These are phyloP conservation scores for Mentha longifolia DNA, from an alignment of 257 asterid genomes.

Conservation along the genomic window DNA sequence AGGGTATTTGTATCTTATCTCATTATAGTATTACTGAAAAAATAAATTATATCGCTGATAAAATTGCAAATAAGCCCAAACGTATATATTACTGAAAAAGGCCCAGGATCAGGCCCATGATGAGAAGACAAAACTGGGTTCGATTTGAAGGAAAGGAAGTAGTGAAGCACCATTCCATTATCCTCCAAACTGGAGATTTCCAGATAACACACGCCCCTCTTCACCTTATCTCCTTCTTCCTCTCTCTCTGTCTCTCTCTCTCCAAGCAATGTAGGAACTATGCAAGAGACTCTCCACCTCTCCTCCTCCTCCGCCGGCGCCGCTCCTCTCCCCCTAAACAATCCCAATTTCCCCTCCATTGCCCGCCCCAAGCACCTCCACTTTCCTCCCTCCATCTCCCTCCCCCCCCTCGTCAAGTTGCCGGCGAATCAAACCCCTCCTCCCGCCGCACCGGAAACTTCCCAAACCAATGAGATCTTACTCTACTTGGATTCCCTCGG, in stretches of 20 bases:
- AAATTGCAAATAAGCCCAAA: no score
- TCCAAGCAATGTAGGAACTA: conserved; percentile 14
- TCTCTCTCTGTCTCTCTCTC: neutral
- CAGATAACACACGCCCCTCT: conserved; percentile 8
- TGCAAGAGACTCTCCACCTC: conserved; percentile 35
- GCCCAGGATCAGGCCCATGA: no score
- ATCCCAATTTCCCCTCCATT: conserved; percentile 39
- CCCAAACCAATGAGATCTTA: conserved; percentile 60
- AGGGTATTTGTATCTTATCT: no score
- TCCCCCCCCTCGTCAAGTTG: conserved; percentile 32
- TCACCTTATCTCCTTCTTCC: conserved; percentile 21
- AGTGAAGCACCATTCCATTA: no score
- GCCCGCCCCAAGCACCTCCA: conserved; percentile 44
- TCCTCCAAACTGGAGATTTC: conserved; percentile 1
- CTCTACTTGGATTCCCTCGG: conserved; percentile 85
- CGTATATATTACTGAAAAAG: no score
- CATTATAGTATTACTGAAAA: no score
- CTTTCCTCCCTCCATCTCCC: conserved; percentile 43
- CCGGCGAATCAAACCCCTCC: conserved; percentile 35
- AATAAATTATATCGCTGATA: no score
- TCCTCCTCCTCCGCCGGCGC: conserved; percentile 36
- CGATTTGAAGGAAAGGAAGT: neutral
- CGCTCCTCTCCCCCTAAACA: conserved; percentile 35
- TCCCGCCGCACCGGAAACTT: conserved; percentile 29
- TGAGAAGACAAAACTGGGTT: no score